These are phyloP conservation scores for Acacia concinna DNA, from an alignment of 331 rosid genomes.

Conservation along the genomic window DNA sequence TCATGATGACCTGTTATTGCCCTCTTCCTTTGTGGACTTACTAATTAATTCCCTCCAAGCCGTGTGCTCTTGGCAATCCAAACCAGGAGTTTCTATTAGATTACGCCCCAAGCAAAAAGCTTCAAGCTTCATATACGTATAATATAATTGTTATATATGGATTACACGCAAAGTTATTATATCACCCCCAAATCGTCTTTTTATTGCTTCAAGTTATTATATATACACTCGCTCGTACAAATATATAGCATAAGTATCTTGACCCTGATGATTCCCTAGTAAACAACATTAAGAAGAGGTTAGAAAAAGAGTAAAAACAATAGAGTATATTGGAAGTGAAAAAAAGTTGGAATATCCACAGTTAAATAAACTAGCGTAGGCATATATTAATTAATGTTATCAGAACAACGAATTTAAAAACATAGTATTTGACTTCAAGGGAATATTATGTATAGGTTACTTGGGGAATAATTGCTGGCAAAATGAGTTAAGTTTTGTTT, in stretches of 20 bases:
- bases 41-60: background rate
- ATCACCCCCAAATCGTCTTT: background rate
- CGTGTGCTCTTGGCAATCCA: background rate
- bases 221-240: background rate
- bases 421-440: no score
- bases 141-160: background rate
- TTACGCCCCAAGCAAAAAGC: background rate
- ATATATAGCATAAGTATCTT: no score
- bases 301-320: background rate
- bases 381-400: no score
- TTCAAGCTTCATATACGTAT: background rate
- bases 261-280: no score
- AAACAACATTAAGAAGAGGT: background rate
- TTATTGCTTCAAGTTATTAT: background rate
- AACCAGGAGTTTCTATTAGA: background rate
- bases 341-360: no score
- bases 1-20: constrained; percentile 34
- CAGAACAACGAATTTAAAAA: no score
- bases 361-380: no score
- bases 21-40: background rate
- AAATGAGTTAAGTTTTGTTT: background rate
- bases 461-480: background rate
- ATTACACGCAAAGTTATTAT: background rate
- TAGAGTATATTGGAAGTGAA: background rate
- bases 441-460: background rate